Conservation (phyloP, 2,329 filamentous ascomycete genomes). For the Monosporascus sp. region DNA sequence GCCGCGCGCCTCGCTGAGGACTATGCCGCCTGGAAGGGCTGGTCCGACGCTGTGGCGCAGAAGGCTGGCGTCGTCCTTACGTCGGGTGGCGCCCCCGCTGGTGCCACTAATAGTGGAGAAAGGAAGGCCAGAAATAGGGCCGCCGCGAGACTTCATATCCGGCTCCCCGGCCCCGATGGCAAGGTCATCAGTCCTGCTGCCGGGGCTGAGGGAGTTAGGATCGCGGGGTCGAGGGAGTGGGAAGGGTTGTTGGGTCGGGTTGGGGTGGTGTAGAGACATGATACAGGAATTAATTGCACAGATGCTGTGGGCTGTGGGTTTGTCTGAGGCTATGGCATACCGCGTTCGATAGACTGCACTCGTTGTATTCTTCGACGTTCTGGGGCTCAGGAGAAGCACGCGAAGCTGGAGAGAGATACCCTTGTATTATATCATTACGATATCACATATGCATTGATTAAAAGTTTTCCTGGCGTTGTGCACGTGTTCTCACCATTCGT, state of each 20-base stretch:
- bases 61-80: slow-evolving; percentile 40
- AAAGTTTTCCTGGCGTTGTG: no score
- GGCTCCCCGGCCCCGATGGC: slow-evolving; percentile 37
- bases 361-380: no score
- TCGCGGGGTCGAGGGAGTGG: slow-evolving; percentile 51
- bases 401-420: background rate
- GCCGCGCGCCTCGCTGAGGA: slow-evolving; percentile 61
- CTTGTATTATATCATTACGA: background rate
- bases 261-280: slow-evolving; percentile 15
- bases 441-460: background rate
- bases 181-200: slow-evolving; percentile 29
- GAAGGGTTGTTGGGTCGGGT: slow-evolving; percentile 45
- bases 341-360: no score
- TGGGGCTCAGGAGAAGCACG: background rate
- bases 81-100: slow-evolving; percentile 6
- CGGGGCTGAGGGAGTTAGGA: slow-evolving; percentile 38
- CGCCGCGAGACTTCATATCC: slow-evolving; percentile 45
- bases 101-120: slow-evolving; percentile 14
- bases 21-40: slow-evolving; percentile 55
- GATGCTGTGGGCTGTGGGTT: no score
- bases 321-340: no score
- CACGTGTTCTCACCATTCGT: no score
- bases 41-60: slow-evolving; percentile 49
- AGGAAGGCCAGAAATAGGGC: slow-evolving; percentile 26
- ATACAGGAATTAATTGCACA: background rate